Evolutionary conservation across 2,329 filamentous ascomycete genomes (phyloP), one percentile per base, ranked within the genome.

Genomic region (Achaetomium macrosporum): DNA sequence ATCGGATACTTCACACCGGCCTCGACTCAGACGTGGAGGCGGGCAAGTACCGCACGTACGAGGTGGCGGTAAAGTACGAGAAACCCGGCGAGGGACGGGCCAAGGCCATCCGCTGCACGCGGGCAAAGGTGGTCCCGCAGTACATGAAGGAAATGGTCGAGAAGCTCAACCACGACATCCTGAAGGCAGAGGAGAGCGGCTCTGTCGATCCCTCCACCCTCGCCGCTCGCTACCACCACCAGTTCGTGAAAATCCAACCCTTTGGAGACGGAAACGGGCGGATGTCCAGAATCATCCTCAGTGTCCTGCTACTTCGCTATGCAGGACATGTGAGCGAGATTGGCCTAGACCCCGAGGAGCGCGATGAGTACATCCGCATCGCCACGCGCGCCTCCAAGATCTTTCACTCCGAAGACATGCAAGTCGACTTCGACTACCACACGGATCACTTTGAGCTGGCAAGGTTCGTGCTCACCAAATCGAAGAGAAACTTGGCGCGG

Each of bases 201-300:
- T n/a, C 3, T 3, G 5, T 37, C 31, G 33, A 46, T 12, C 43
- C 43, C 4, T 46, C 16, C 17, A 29, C 43, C 3, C 17, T 46
- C 12, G 43, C 43, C 11, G 43, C 43, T 8, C 31, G 17, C 11
- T 46, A 46, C 43, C 43, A 33, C 29, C 37, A 40, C 16, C 37
- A 40, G 16, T 40, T 40, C 16, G 37, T 40, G 13, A 40, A 31
- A 19, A 47, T 47, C 19, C 45, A 40, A 15, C 45, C 45, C 7
- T 47, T 47, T 20, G 45, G 20, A 12, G 36, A 47, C 19, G 45
- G 45, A 15, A 47, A 47, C 45, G 45, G 36, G 8, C 35, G 35
- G 2, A 46, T 46, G 31, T 36, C 43, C 1, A 5, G 43, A 6
- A 47, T 47, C 36, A 19, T 40, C 25, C 45, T 40, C 45, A 40